phyloP scores from a whole-genome alignment of 768 basidiomycete species.

The Suillus occidentalis region DNA sequence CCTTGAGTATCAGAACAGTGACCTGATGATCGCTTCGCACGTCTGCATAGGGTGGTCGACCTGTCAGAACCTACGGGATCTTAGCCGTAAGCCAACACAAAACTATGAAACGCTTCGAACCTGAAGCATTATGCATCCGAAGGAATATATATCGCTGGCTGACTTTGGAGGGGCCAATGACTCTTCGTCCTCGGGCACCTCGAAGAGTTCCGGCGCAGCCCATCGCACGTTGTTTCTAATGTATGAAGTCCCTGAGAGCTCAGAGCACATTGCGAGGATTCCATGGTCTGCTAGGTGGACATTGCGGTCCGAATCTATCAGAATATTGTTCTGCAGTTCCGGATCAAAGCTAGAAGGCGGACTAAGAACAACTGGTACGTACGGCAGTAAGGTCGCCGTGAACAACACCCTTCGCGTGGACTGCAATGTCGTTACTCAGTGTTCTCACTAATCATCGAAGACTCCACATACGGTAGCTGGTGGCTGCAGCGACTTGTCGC shows the following conservation, averaged over 20 bases:
- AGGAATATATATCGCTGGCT: slow-evolving; percentile 27
- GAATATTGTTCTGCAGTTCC: slow-evolving; percentile 32
- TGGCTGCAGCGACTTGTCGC: slow-evolving; percentile 15
- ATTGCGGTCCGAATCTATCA: slow-evolving; percentile 32
- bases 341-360: background rate
- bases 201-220: slow-evolving; percentile 44
- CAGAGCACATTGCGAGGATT: slow-evolving; percentile 30
- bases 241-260: slow-evolving; percentile 18
- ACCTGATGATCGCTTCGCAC: slow-evolving; percentile 23
- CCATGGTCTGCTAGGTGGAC: slow-evolving; percentile 39
- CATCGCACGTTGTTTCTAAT: slow-evolving; percentile 35
- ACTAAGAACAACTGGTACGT: slow-evolving; percentile 4
- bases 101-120: slow-evolving; percentile 6
- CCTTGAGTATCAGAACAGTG: slow-evolving; percentile 20
- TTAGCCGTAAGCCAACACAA: background rate
- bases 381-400: slow-evolving; percentile 50
- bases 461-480: slow-evolving; percentile 17
- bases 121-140: slow-evolving; percentile 30
- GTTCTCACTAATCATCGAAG: background rate
- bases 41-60: slow-evolving; percentile 25
- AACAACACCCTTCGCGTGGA: slow-evolving; percentile 29
- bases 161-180: background rate
- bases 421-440: background rate
- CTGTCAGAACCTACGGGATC: slow-evolving; percentile 19
- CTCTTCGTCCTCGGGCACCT: slow-evolving; percentile 16